These are phyloP conservation scores for Trametes pubescens DNA, from an alignment of 1,284 basidiomycete species.

Conservation along the genomic window DNA sequence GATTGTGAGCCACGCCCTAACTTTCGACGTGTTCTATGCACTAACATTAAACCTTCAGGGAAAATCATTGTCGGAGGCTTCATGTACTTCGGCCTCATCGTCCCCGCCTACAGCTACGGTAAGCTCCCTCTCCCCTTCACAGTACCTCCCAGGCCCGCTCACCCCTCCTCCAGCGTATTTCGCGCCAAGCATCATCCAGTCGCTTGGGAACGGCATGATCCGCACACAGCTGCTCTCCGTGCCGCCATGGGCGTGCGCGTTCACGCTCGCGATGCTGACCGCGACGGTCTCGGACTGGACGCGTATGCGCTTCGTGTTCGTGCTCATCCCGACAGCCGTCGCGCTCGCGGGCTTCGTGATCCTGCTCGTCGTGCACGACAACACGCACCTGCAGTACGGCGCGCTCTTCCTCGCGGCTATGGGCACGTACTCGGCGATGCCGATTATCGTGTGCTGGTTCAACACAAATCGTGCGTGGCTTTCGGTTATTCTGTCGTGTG, in stretches of 20 bases:
- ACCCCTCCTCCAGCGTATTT: slow-evolving; percentile 38
- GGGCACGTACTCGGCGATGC: slow-evolving; percentile 43
- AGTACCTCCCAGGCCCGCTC: neutral
- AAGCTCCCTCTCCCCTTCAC: slow-evolving; percentile 11
- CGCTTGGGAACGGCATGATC: slow-evolving; percentile 53
- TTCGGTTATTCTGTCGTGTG: too few species aligned
- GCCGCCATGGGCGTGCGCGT: slow-evolving; percentile 52
- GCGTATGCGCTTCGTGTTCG: slow-evolving; percentile 41
- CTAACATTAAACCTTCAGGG: too few species aligned
- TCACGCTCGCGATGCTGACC: slow-evolving; percentile 43
- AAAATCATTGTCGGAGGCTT: slow-evolving; percentile 44
- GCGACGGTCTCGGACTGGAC: slow-evolving; percentile 39
- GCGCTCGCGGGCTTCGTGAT: slow-evolving; percentile 41
- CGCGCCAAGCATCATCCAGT: slow-evolving; percentile 46
- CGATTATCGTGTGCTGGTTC: slow-evolving; percentile 46
- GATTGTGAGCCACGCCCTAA: slow-evolving; percentile 35
- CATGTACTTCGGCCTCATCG: slow-evolving; percentile 45
- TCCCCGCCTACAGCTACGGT: slow-evolving; percentile 44
- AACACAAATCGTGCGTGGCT: slow-evolving; percentile 41
- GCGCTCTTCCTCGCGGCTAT: slow-evolving; percentile 44
- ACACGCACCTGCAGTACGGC: slow-evolving; percentile 41
- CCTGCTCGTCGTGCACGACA: slow-evolving; percentile 41
- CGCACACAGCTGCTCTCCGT: slow-evolving; percentile 61
- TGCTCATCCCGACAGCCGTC: slow-evolving; percentile 36
- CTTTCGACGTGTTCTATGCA: too few species aligned